Conservation (phyloP, 306 rosid genomes). For the Oxytropis ochrocephala region DNA sequence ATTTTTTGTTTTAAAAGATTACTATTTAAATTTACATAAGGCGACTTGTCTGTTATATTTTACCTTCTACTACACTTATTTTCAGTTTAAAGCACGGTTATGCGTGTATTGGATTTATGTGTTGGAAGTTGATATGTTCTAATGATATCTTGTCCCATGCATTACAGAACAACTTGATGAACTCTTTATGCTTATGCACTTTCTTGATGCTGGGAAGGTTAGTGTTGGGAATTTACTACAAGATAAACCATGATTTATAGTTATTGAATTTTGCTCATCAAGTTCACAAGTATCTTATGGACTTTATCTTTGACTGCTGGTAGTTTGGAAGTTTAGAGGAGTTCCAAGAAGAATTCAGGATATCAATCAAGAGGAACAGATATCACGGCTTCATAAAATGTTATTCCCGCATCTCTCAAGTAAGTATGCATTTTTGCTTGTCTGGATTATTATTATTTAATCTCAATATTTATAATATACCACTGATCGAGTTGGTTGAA, state of each 20-base stretch:
- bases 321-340: constrained; percentile 97
- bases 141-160: constrained; percentile 22
- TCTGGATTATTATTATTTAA: not conserved
- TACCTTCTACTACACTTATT: constrained; percentile 18
- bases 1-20: not conserved
- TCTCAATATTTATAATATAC: not conserved
- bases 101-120: constrained; percentile 11
- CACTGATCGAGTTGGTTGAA: not conserved
- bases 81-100: constrained; percentile 7
- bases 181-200: constrained; percentile 99
- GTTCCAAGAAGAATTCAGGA: constrained; percentile 97
- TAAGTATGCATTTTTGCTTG: constrained; percentile 56
- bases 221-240: constrained; percentile 27
- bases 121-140: constrained; percentile 28
- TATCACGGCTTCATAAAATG: constrained; percentile 94
- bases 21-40: constrained; percentile 10
- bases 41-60: constrained; percentile 22
- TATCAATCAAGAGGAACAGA: constrained; percentile 97
- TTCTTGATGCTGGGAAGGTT: constrained; percentile 99
- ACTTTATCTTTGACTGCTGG: constrained; percentile 17
- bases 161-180: constrained; percentile 92
- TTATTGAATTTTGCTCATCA: constrained; percentile 14
- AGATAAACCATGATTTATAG: constrained; percentile 15
- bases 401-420: constrained; percentile 91
- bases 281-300: constrained; percentile 13